These are phyloP conservation scores for Purshia tridentata DNA, from an alignment of 306 rosid genomes.

Conservation along the genomic window DNA sequence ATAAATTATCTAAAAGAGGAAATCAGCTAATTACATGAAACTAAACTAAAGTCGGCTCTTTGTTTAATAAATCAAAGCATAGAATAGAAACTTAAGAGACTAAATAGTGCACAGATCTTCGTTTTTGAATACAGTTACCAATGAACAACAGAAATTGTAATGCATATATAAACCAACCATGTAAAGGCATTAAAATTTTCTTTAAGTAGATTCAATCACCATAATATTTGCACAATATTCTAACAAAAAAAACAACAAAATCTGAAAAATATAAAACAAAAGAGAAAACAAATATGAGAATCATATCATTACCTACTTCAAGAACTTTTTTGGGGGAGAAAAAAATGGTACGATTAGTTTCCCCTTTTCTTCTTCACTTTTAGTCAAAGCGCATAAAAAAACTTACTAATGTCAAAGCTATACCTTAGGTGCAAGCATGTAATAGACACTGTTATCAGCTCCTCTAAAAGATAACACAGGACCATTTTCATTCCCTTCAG, in stretches of 20 bases:
- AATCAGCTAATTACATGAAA: neutral
- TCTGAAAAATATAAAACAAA: neutral
- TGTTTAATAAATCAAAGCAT: neutral
- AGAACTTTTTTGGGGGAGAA: neutral
- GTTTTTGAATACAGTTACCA: neutral
- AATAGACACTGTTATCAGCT: conserved; percentile 75
- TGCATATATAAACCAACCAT: neutral
- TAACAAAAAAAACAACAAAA: neutral
- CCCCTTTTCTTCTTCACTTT: neutral
- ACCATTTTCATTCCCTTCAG: conserved; percentile 97
- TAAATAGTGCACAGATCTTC: neutral
- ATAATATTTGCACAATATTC: neutral
- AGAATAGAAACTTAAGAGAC: neutral
- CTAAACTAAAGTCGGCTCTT: neutral
- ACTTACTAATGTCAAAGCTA: conserved; percentile 9
- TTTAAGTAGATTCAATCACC: conserved; percentile 4
- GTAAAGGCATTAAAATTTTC: neutral
- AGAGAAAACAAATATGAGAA: neutral
- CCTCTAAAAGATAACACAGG: conserved; percentile 92
- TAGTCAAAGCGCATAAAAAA: neutral
- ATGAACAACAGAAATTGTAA: neutral
- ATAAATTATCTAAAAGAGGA: neutral
- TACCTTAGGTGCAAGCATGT: conserved; percentile 98
- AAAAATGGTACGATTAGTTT: neutral
- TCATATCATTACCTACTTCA: neutral